These are phyloP conservation scores for Rugonectria rugulosa DNA, from an alignment of 2,329 filamentous ascomycete species.

Conservation along the genomic window DNA sequence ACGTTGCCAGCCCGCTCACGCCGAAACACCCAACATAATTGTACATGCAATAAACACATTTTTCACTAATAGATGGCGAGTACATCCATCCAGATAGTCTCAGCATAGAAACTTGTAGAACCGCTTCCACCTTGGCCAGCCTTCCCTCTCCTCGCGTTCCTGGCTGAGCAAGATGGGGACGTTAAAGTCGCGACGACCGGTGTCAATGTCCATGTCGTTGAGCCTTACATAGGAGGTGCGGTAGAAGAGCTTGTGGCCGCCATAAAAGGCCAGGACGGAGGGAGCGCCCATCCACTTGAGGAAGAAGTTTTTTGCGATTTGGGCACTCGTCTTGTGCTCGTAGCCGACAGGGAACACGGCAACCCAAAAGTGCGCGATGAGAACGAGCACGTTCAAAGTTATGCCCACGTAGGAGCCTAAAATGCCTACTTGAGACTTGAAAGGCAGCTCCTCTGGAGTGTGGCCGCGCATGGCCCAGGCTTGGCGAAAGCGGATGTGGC, in stretches of 20 bases:
- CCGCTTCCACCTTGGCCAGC: constrained; percentile 81
- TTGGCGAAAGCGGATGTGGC: constrained; percentile 88
- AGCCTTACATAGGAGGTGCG: constrained; percentile 71
- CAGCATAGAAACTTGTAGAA: constrained; percentile 77
- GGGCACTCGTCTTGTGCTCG: constrained; percentile 48
- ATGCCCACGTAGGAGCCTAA: constrained; percentile 83
- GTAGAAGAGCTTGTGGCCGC: constrained; percentile 78
- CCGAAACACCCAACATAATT: constrained; percentile 4
- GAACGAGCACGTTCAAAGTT: constrained; percentile 75
- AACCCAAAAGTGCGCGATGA: constrained; percentile 88
- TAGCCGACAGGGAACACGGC: constrained; percentile 78
- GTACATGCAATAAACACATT: constrained; percentile 5
- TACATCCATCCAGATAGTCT: background rate
- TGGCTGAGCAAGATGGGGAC: constrained; percentile 79
- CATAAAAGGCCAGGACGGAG: constrained; percentile 72
- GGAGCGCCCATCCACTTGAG: constrained; percentile 74
- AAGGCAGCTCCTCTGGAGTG: constrained; percentile 79
- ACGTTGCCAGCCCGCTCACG: background rate
- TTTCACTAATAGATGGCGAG: constrained; percentile 6
- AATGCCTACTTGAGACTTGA: constrained; percentile 80
- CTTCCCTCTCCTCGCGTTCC: constrained; percentile 75
- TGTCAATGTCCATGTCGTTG: constrained; percentile 85
- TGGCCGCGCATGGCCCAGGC: constrained; percentile 78
- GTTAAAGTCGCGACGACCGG: constrained; percentile 86
- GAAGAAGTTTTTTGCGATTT: constrained; percentile 74